Evolutionary conservation across 495 filamentous ascomycete genomes (phyloP), one percentile per base, ranked within the genome.

Genomic region (Bacidia rubella): DNA sequence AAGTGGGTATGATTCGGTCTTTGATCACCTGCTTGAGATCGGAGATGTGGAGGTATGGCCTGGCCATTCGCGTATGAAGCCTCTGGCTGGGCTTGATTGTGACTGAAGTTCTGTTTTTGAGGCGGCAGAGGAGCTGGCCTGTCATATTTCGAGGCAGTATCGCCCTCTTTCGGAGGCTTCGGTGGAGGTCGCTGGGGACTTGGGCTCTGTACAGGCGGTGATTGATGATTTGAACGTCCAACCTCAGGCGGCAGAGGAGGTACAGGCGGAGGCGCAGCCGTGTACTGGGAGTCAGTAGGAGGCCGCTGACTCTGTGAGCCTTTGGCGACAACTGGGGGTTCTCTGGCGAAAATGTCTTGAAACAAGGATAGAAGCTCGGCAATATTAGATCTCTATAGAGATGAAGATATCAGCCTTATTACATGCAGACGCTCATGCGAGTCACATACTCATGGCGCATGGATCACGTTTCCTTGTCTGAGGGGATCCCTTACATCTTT

Each of bases 281-380:
- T 63, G 48, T 73, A 70, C 38, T 69, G 62, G 19, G 67, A 61
- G 39, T 67, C 68, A 24, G 66, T 62, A 32, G 65, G 64, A 50
- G 24, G 56, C 35, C 57, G 61, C 43, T 57, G 61, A 38, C 67
- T 67, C 51, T 73, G 75, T 54, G 81, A 81, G 54, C 81, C 78
- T 51, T 78, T 83, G 49, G 87, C 76, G 52, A 86, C 77, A 21
- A 96, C 87, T 0, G 92, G 92, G 23, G 92, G 92, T 60, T 98
- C 92, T 65, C 92, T 92, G 20, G 88, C 82, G 62, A 98, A 98
- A 1, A 96, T 76, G 53, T 90, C 87, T 54, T 85, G 75, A 11
- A 98, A 71, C 23, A 95, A 83, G 10, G 77, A 82, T 2, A 96
- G 69, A 52, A 96, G 82, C 59, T 92, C 89, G 17, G 81, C 62